A percentile compares a stretch with the other conserved stretches of the same genome.
Conservation (phyloP, 495 filamentous ascomycete species). For the Daldinia childiae region DNA sequence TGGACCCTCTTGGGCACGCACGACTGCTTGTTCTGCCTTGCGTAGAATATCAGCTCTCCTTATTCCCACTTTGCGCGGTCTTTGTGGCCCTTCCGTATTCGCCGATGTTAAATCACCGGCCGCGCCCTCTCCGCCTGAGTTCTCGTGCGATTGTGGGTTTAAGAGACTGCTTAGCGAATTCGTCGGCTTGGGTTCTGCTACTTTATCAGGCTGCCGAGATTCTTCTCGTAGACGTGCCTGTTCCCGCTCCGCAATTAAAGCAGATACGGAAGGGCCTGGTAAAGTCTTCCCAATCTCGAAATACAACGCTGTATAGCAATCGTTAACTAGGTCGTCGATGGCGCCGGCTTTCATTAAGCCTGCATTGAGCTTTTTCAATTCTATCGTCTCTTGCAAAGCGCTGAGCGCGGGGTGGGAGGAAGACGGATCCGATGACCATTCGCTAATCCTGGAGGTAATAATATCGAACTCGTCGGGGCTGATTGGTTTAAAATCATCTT, state of each 20-base stretch:
- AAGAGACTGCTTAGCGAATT: slow-evolving; percentile 45
- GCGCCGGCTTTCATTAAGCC: slow-evolving; percentile 82
- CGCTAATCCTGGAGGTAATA: slow-evolving; percentile 59
- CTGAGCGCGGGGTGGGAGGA: slow-evolving; percentile 66
- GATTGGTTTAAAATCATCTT: slow-evolving; percentile 82
- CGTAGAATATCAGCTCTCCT: slow-evolving; percentile 58
- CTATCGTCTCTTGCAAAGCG: slow-evolving; percentile 81
- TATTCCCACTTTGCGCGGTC: slow-evolving; percentile 50
- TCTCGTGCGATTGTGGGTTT: slow-evolving; percentile 45
- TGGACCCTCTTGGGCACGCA: slow-evolving; percentile 54
- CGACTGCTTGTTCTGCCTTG: slow-evolving; percentile 59
- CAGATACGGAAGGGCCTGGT: slow-evolving; percentile 42
- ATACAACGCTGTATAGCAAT: slow-evolving; percentile 87
- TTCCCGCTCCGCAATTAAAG: slow-evolving; percentile 46
- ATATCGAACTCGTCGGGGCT: slow-evolving; percentile 81
- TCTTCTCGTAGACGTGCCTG: slow-evolving; percentile 39
- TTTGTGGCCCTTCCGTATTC: slow-evolving; percentile 44
- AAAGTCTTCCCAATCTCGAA: slow-evolving; percentile 56
- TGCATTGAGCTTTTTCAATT: slow-evolving; percentile 90
- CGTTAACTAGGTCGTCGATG: slow-evolving; percentile 90
- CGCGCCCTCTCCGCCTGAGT: slow-evolving; percentile 42
- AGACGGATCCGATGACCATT: slow-evolving; percentile 60
- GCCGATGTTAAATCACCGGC: slow-evolving; percentile 36
- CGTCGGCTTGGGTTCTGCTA: slow-evolving; percentile 29
- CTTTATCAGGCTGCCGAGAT: slow-evolving; percentile 34